These are phyloP conservation scores for Clitopilus passeckerianus DNA, from an alignment of 768 basidiomycete genomes.

Conservation along the genomic window DNA sequence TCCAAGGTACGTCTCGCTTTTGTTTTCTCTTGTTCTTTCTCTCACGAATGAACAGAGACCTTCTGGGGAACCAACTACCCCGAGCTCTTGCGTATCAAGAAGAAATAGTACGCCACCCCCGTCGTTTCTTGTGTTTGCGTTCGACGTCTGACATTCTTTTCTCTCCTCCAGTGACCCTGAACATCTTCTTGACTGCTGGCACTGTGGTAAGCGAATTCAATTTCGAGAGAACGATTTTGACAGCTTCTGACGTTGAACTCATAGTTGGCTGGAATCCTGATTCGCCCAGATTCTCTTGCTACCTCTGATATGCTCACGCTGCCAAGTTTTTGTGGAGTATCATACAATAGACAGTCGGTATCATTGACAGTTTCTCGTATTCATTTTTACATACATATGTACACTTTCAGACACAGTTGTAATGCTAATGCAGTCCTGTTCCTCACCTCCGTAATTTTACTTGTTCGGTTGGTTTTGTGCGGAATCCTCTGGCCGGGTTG, in stretches of 20 bases:
- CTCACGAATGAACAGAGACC: constrained; percentile 15
- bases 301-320: constrained; percentile 15
- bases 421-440: no score
- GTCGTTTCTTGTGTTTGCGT: background rate
- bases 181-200: constrained; percentile 44
- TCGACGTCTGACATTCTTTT: constrained; percentile 1
- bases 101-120: constrained; percentile 35
- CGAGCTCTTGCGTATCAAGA: constrained; percentile 33
- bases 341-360: no score
- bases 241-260: background rate
- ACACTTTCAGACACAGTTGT: no score
- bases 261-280: constrained; percentile 31
- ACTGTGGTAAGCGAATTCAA: constrained; percentile 29
- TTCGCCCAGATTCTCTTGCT: constrained; percentile 27
- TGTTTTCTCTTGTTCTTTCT: no score
- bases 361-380: no score
- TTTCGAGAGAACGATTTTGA: background rate
- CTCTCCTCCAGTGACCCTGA: constrained; percentile 35
- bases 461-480: no score
- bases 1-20: constrained; percentile 23
- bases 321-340: background rate
- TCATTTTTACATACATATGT: no score
- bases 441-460: no score
- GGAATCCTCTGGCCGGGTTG: no score
- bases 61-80: constrained; percentile 44